These are phyloP conservation scores for Kluyveromyces nonfermentans DNA, from an alignment of 805 yeast genomes.

Conservation along the genomic window DNA sequence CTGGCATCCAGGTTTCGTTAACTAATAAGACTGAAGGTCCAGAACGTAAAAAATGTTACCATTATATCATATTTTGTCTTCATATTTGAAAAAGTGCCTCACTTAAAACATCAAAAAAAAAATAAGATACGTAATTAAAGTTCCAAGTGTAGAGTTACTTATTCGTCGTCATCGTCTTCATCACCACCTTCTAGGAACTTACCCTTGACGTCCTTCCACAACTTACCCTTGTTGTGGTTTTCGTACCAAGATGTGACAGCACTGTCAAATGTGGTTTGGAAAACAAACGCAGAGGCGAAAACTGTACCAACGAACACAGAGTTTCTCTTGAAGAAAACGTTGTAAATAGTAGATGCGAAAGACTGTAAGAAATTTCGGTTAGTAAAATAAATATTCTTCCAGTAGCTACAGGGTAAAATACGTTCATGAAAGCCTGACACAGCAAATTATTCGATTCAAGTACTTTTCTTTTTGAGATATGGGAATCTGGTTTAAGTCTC, in stretches of 20 bases:
- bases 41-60: neutral
- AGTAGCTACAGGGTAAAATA: too few relatives aligned
- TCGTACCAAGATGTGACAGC: constrained; percentile 65
- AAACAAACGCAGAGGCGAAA: constrained; percentile 75
- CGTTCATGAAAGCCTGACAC: too few relatives aligned
- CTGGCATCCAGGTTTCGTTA: neutral
- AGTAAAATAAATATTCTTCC: neutral
- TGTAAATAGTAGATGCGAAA: constrained; percentile 42
- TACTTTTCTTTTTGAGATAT: too few relatives aligned
- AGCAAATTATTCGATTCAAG: too few relatives aligned
- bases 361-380: constrained; percentile 18
- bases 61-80: neutral
- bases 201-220: constrained; percentile 73
- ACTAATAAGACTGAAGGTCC: neutral
- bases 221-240: constrained; percentile 72
- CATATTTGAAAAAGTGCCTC: neutral
- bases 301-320: constrained; percentile 76
- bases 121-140: neutral
- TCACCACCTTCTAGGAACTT: constrained; percentile 48
- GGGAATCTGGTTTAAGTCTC: too few relatives aligned
- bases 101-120: neutral
- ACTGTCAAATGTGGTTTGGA: constrained; percentile 68
- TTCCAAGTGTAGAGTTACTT: constrained; percentile 10
- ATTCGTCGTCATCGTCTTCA: constrained; percentile 41
- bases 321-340: constrained; percentile 79